phyloP scores from a whole-genome alignment of 257 asterid genomes.

The Solanum microdontum region DNA sequence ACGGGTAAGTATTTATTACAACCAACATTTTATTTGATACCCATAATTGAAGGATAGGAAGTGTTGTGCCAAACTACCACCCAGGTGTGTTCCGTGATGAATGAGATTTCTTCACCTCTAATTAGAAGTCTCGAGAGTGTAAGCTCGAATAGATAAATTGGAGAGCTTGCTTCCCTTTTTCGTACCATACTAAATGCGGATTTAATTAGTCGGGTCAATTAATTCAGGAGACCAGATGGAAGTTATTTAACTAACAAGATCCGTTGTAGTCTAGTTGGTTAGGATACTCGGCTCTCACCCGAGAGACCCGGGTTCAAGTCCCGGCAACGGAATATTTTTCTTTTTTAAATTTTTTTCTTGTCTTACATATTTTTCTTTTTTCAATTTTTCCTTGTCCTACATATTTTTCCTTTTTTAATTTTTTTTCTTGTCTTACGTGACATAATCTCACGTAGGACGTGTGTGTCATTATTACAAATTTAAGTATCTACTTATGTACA shows the following conservation, averaged over 20 bases:
- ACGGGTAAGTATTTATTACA: not conserved
- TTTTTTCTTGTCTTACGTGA: too few relatives aligned
- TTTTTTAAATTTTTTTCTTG: too few relatives aligned
- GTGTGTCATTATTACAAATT: too few relatives aligned
- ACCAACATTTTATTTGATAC: not conserved
- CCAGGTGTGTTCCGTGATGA: not conserved
- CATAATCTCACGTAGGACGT: too few relatives aligned
- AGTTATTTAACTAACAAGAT: not conserved
- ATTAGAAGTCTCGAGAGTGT: not conserved
- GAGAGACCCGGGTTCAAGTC: slow-evolving; percentile 94
- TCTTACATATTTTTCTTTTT: too few relatives aligned
- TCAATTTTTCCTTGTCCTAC: too few relatives aligned
- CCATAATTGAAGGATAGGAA: not conserved
- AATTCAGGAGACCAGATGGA: too few relatives aligned
- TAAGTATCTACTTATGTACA: too few relatives aligned
- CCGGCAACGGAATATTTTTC: slow-evolving; percentile 45
- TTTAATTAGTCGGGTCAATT: not conserved
- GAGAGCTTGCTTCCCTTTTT: not conserved
- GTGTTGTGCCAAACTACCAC: not conserved
- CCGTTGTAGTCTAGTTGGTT: slow-evolving; percentile 99
- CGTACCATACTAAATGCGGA: not conserved
- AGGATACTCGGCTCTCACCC: slow-evolving; percentile 99
- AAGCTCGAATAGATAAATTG: not conserved
- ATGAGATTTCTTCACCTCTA: not conserved
- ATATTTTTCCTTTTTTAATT: too few relatives aligned